Evolutionary conservation across 331 rosid genomes (phyloP), one percentile per base, ranked within the genome.

Genomic region (Cucumis variabilis): DNA sequence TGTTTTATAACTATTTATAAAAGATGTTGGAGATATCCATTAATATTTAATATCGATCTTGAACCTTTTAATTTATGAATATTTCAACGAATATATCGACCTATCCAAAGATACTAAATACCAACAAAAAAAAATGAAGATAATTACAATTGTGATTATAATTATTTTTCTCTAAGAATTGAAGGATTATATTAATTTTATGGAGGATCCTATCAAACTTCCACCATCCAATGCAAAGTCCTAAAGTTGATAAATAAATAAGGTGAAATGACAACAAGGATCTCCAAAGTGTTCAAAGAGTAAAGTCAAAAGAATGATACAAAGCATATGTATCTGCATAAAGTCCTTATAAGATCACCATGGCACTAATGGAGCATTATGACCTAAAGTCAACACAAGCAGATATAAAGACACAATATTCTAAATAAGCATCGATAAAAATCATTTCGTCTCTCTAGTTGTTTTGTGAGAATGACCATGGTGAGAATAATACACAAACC

Each of bases 231-330:
- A 70, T 28, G 75, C 21, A 70, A 70, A 14, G 10, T 27, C 17
- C 6, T 15, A 27, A 27, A 70, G 75, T 70, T 28, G 41, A 68
- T 68, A 25, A 68, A 68, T 6, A 19, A 68, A 27, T 27, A 27
- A 68, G 17, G 17, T 68, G 33, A 68, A 68, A 68, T 66, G 28
- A 25, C 33, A 15, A 1, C 72, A 67, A 67, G 3, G 72, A 67
- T 67, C 19, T n/a, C 27, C 6, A 41, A 15, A 74, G 55, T 21
- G 17, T 74, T 74, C 28, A 41, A 74, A 11, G 27, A 41, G 53
- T 74, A 21, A 74, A 41, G 55, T 74, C 80, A 21, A 73, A 73
- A 73, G 79, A 73, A 73, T 19, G 79, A 73, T 41, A 74, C 27
- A 74, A 41, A 21, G 27, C 55, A 74, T 41, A 44, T 21, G 41